phyloP scores from a whole-genome alignment of 2,329 filamentous ascomycete genomes.

The Alternaria gansuensis region DNA sequence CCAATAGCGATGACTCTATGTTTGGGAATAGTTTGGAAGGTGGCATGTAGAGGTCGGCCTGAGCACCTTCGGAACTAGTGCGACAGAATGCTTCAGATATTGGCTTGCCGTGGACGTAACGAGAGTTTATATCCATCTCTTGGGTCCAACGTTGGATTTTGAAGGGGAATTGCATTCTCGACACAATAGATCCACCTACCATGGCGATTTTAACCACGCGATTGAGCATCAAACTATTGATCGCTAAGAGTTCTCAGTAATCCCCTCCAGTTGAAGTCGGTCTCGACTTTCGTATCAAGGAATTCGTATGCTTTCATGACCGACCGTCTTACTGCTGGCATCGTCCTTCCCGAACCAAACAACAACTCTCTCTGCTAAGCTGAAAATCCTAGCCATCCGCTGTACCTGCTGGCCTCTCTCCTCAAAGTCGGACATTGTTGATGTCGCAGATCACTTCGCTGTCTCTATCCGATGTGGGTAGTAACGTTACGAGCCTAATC shows the following conservation, averaged over 20 bases:
- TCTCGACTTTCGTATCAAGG: not conserved
- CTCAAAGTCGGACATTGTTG: not conserved
- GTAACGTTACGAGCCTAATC: slow-evolving; percentile 4
- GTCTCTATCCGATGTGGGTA: not conserved
- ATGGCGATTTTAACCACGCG: not conserved
- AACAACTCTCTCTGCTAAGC: slow-evolving; percentile 6
- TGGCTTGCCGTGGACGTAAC: not conserved
- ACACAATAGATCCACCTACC: not conserved
- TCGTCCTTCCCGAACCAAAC: slow-evolving; percentile 9
- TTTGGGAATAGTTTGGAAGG: not conserved
- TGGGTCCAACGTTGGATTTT: not conserved
- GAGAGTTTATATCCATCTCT: not conserved
- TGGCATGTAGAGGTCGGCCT: not conserved
- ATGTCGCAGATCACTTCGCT: slow-evolving; percentile 9
- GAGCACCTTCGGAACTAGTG: fast-evolving
- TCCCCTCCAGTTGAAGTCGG: not conserved
- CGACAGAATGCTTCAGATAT: not conserved
- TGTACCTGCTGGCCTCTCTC: slow-evolving; percentile 7
- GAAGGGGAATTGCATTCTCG: not conserved
- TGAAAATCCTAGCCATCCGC: slow-evolving; percentile 6
- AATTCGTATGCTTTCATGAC: not conserved
- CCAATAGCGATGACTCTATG: not conserved
- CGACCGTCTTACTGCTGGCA: not conserved
- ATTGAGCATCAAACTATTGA: not conserved
- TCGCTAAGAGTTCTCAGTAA: not conserved